Percentiles rank a stretch among this genome's conserved stretches.
These are phyloP conservation scores for Cyanidiococcus yangmingshanensis DNA, from an alignment of 23 red algal species.

Conservation along the genomic window DNA sequence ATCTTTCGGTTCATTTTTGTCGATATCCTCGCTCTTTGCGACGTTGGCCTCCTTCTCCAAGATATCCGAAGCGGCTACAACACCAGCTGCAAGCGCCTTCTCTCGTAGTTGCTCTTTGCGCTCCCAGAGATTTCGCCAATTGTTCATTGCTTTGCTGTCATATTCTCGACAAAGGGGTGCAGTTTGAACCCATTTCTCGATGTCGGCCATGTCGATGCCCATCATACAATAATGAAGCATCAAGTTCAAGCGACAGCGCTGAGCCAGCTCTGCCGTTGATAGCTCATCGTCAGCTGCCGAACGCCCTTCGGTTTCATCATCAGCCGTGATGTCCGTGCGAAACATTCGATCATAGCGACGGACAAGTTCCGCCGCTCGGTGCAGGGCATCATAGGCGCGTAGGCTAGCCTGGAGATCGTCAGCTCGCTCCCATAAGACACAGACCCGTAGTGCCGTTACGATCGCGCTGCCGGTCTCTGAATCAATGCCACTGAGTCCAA, in stretches of 20 bases:
- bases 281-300: not conserved
- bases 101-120: not conserved
- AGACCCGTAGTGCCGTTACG: not conserved
- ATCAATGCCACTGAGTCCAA: not conserved
- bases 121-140: constrained; percentile 1
- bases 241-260: constrained; percentile 17
- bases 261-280: not conserved
- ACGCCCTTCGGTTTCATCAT: not conserved
- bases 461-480: not conserved
- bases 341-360: not conserved
- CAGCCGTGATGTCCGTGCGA: not conserved
- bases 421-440: not conserved
- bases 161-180: constrained; percentile 2
- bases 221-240: not conserved
- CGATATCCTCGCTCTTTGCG: not conserved
- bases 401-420: not conserved
- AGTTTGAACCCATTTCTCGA: not conserved
- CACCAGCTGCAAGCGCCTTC: not conserved
- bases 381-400: not conserved
- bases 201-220: not conserved
- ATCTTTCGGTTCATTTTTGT: not conserved
- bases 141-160: not conserved
- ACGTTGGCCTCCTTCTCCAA: not conserved
- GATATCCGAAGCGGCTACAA: not conserved
- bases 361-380: not conserved